Evolutionary conservation across 805 yeast genomes (phyloP).

Genomic region (Cyberlindnera maclurae): DNA sequence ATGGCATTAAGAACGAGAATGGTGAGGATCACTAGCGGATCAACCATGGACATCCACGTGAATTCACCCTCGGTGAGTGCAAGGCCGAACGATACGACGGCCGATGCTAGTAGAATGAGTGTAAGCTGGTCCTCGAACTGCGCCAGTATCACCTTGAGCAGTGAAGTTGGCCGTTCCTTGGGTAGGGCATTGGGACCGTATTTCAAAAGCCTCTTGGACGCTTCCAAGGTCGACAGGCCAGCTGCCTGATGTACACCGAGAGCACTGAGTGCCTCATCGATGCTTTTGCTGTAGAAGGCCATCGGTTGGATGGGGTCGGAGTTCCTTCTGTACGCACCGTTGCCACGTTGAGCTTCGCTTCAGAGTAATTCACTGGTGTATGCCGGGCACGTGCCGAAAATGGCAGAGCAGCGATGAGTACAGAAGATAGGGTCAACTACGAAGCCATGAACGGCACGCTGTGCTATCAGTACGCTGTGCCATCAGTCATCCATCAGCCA

Average conservation of each 20-base stretch:
- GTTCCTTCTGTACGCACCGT: too few species aligned
- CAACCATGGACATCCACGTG: conserved; percentile 27
- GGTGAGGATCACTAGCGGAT: conserved; percentile 36
- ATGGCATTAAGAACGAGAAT: conserved; percentile 39
- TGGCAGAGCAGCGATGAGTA: too few species aligned
- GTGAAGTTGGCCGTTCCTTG: conserved; percentile 29
- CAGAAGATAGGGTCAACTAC: too few species aligned
- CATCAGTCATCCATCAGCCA: too few species aligned
- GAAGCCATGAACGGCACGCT: too few species aligned
- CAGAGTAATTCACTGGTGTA: too few species aligned
- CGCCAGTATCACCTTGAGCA: conserved; percentile 28
- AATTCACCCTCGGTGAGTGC: conserved; percentile 27
- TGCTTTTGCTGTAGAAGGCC: conserved; percentile 7
- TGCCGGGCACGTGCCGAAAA: too few species aligned
- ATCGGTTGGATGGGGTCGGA: neutral
- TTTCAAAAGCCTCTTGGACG: conserved; percentile 10
- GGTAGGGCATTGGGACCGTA: conserved; percentile 26
- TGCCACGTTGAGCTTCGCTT: too few species aligned
- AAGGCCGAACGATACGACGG: conserved; percentile 26
- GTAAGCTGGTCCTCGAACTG: conserved; percentile 32
- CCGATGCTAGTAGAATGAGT: conserved; percentile 28
- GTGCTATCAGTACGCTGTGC: too few species aligned
- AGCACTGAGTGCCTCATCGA: conserved; percentile 8
- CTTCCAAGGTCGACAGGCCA: conserved; percentile 15
- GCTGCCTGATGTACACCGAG: conserved; percentile 8